phyloP scores from a whole-genome alignment of 108 stramenopile species.

The Nitzschia sp. region DNA sequence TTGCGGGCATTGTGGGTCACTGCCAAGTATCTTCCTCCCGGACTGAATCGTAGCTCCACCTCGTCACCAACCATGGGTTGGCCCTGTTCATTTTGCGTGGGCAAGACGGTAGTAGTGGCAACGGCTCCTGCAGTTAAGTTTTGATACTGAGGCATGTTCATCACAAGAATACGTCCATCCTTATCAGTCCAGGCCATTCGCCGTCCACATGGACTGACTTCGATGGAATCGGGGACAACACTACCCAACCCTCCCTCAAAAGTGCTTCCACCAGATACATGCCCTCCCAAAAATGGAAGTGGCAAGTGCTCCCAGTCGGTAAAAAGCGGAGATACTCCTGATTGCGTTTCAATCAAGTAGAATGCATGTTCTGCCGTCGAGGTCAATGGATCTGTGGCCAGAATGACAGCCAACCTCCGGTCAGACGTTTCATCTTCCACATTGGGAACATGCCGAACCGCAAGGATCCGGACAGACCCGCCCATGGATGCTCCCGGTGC shows the following conservation, averaged over 20 bases:
- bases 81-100: constrained; percentile 53
- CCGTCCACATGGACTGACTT: constrained; percentile 66
- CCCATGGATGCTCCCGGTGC: constrained; percentile 61
- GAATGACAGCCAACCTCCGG: constrained; percentile 50
- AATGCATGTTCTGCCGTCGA: constrained; percentile 73
- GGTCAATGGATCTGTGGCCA: constrained; percentile 70
- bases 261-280: constrained; percentile 56
- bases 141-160: constrained; percentile 54
- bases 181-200: constrained; percentile 64
- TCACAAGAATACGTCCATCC: constrained; percentile 61
- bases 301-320: constrained; percentile 49
- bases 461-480: constrained; percentile 54
- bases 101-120: constrained; percentile 34
- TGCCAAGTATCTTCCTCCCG: constrained; percentile 65
- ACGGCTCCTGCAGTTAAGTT: constrained; percentile 2
- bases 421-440: constrained; percentile 33
- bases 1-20: constrained; percentile 62
- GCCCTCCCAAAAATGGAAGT: constrained; percentile 64
- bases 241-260: constrained; percentile 62
- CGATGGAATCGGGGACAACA: constrained; percentile 41
- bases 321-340: constrained; percentile 38
- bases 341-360: constrained; percentile 58
- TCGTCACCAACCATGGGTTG: constrained; percentile 56
- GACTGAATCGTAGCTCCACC: constrained; percentile 41
- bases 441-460: constrained; percentile 46